Evolutionary conservation across 2,329 filamentous ascomycete species (phyloP).

Genomic region (Fusarium concolor): DNA sequence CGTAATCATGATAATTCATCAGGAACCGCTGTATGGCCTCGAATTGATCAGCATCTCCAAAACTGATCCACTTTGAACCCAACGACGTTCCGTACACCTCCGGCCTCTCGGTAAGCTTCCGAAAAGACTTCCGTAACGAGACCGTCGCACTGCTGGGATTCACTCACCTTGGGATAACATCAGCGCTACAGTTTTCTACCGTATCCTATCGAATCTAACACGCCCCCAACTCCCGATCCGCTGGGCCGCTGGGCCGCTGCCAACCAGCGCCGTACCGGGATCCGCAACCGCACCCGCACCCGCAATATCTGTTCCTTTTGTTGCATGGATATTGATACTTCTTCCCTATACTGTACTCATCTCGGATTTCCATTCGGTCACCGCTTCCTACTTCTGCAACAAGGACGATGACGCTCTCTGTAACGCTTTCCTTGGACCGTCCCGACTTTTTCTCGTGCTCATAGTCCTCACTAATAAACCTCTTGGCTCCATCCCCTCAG

Average conservation of each 20-base stretch:
- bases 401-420: slow-evolving; percentile 15
- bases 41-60: slow-evolving; percentile 13
- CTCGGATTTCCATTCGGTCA: slow-evolving; percentile 32
- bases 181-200: slow-evolving; percentile 6
- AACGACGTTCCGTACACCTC: slow-evolving; percentile 42
- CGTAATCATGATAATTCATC: slow-evolving; percentile 10
- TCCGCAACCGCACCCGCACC: slow-evolving; percentile 29
- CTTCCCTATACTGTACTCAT: slow-evolving; percentile 11
- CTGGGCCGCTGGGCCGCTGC: slow-evolving; percentile 45
- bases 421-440: slow-evolving; percentile 13
- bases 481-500: neutral
- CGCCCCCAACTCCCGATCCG: slow-evolving; percentile 41
- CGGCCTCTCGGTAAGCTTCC: slow-evolving; percentile 47
- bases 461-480: slow-evolving; percentile 11
- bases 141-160: slow-evolving; percentile 24
- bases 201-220: slow-evolving; percentile 5
- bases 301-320: slow-evolving; percentile 19
- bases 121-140: slow-evolving; percentile 29
- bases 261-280: slow-evolving; percentile 26
- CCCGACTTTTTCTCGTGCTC: slow-evolving; percentile 47
- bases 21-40: slow-evolving; percentile 12
- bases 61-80: slow-evolving; percentile 12
- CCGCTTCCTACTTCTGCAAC: slow-evolving; percentile 32
- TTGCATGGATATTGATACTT: slow-evolving; percentile 14
- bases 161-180: slow-evolving; percentile 22